These are phyloP conservation scores for Cylindrotheca fusiformis DNA, from an alignment of 108 stramenopile genomes.

Conservation along the genomic window DNA sequence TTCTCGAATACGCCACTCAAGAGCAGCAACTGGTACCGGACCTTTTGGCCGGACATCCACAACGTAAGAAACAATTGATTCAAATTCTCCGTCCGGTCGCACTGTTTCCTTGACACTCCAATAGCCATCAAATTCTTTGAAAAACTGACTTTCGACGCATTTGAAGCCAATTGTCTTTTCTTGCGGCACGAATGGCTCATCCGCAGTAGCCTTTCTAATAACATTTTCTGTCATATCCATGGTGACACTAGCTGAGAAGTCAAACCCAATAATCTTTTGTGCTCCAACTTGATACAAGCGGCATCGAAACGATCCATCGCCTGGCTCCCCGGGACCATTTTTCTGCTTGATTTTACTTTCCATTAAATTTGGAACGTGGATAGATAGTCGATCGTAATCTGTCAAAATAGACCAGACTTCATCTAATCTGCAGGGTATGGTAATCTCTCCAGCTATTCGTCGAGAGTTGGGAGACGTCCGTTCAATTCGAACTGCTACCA, in stretches of 20 bases:
- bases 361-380: conserved; percentile 88
- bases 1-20: conserved; percentile 94
- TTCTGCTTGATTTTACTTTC: conserved; percentile 51
- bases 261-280: conserved; percentile 91
- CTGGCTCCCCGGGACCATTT: conserved; percentile 21
- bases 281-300: conserved; percentile 89
- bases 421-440: conserved; percentile 49
- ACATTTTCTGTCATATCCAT: conserved; percentile 88
- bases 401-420: conserved; percentile 88
- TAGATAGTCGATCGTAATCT: conserved; percentile 81
- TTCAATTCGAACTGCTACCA: conserved; percentile 81
- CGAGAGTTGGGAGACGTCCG: conserved; percentile 79
- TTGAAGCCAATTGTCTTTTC: conserved; percentile 64
- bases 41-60: conserved; percentile 89
- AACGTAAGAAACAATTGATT: conserved; percentile 69
- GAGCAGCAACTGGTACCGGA: conserved; percentile 89
- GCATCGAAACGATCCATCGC: conserved; percentile 56
- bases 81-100: conserved; percentile 18
- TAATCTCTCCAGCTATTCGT: conserved; percentile 78
- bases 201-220: conserved; percentile 11
- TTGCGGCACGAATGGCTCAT: neutral
- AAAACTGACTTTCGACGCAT: conserved; percentile 85
- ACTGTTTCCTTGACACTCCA: conserved; percentile 63
- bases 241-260: conserved; percentile 85
- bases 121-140: conserved; percentile 81